These are phyloP conservation scores for Suzukiozyma palmioleophila DNA, from an alignment of 1,139 yeast species.

Conservation along the genomic window DNA sequence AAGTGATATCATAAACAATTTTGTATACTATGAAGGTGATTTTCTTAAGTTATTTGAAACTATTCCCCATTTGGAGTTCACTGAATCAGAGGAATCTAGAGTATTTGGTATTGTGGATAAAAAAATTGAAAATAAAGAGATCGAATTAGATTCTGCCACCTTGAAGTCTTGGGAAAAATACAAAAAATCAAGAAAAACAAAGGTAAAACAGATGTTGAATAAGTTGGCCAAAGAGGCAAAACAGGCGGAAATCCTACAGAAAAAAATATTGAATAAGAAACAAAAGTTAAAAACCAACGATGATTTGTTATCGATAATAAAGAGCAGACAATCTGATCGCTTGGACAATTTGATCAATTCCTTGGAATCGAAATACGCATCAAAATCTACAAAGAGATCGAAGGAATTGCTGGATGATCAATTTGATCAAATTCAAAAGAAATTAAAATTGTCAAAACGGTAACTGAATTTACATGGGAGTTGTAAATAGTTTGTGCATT, in stretches of 20 bases:
- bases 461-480: conserved; percentile 5
- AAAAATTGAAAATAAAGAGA: conserved; percentile 27
- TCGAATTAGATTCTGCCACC: conserved; percentile 27
- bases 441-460: conserved; percentile 6
- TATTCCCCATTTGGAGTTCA: conserved; percentile 71
- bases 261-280: conserved; percentile 38
- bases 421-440: conserved; percentile 27
- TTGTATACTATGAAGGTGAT: conserved; percentile 63
- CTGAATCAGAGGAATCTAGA: conserved; percentile 57
- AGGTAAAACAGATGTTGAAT: conserved; percentile 43
- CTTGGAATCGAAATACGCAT: conserved; percentile 53
- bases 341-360: conserved; percentile 46
- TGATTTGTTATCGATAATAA: conserved; percentile 51
- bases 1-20: conserved; percentile 57
- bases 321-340: conserved; percentile 35
- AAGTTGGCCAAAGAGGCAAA: conserved; percentile 56
- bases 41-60: conserved; percentile 64
- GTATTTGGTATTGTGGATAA: conserved; percentile 48
- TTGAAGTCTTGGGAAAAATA: conserved; percentile 50
- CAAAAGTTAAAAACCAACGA: conserved; percentile 26
- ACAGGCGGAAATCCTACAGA: conserved; percentile 62
- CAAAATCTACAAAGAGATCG: conserved; percentile 32
- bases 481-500: conserved; percentile 7
- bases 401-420: conserved; percentile 32
- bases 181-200: conserved; percentile 39